Base-by-base conservation (phyloP, 1,284 basidiomycete genomes). In the Ceratobasidium sp. region DNA sequence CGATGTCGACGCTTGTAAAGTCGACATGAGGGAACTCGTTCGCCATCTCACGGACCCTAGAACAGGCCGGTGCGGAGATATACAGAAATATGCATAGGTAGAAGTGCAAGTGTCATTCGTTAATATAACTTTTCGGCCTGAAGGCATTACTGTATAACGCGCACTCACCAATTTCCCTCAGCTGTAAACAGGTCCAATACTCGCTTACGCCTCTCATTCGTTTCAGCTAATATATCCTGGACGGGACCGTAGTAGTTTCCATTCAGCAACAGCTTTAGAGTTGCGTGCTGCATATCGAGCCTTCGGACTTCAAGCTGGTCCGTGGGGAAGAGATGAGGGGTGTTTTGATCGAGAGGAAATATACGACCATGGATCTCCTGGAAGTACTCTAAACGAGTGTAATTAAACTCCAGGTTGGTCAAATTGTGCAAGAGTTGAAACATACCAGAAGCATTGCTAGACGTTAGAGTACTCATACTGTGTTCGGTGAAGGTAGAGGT, bases 1-100 rank as follows among this genome's bases (percentile, higher is more conserved):
- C 52, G n/a, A 32, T 69, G 43, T 69, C 66, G 14, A 69, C 66
- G 47, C 66, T 69, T 28, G 66, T 69, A 69, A 57, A 69, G 58
- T 69, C 54, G 16, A 69, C 66, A 23, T 69, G 52, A 9, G 52
- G 66, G 32, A 69, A 58, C 41, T 69, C 66, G 13, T 5, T 21
- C 18, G 54, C 66, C 54, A 69, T 69, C 23, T 58, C 54, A 23
- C 52, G 41, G 47, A 69, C 66, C 54, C 66, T 69, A 8, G n/a
- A n/a, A n/a, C n/a, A n/a, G n/a, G n/a, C n/a, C n/a, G n/a, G n/a
- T n/a, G n/a, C n/a, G n/a, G n/a, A n/a, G n/a, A n/a, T n/a, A n/a
- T n/a, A n/a, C n/a, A n/a, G n/a, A n/a, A n/a, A n/a, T n/a, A n/a
- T n/a, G n/a, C n/a, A n/a, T n/a, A n/a, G n/a, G n/a, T n/a, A n/a